Evolutionary conservation across 1,284 basidiomycete species (phyloP).

Genomic region (Melampsora americana): DNA sequence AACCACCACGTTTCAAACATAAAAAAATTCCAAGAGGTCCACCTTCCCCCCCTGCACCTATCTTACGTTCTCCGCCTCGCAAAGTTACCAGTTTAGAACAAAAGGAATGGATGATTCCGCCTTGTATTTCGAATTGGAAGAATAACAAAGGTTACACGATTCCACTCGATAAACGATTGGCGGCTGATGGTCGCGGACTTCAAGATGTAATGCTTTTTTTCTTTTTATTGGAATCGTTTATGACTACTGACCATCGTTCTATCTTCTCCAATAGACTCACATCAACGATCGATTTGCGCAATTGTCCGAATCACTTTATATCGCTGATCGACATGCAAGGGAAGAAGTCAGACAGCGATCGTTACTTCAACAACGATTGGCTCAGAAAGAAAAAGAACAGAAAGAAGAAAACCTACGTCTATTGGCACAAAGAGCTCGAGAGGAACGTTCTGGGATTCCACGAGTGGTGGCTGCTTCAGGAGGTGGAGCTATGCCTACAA

Average conservation of each 20-base stretch:
- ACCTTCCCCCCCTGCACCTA: slow-evolving; percentile 93
- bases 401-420: slow-evolving; percentile 94
- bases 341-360: slow-evolving; percentile 95
- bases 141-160: slow-evolving; percentile 99
- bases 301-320: slow-evolving; percentile 90
- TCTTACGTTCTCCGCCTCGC: slow-evolving; percentile 88
- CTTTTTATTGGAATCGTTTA: neutral
- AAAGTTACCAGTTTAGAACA: slow-evolving; percentile 95
- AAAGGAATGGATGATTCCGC: slow-evolving; percentile 99
- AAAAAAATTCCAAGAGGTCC: slow-evolving; percentile 96
- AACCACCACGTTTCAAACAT: slow-evolving; percentile 94
- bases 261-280: slow-evolving; percentile 64
- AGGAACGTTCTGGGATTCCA: slow-evolving; percentile 77
- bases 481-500: slow-evolving; percentile 64
- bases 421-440: slow-evolving; percentile 88
- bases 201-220: slow-evolving; percentile 69
- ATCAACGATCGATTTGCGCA: slow-evolving; percentile 99
- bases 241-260: neutral
- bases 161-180: slow-evolving; percentile 94
- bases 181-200: slow-evolving; percentile 91
- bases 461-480: slow-evolving; percentile 49
- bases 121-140: slow-evolving; percentile 99
- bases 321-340: slow-evolving; percentile 95
- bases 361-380: slow-evolving; percentile 96
- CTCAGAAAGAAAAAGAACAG: slow-evolving; percentile 92